Percentiles rank a stretch among this genome's conserved stretches.
These are phyloP conservation scores for Aspergillus fumigatiaffinis DNA, from an alignment of 2,329 filamentous ascomycete genomes.

Conservation along the genomic window DNA sequence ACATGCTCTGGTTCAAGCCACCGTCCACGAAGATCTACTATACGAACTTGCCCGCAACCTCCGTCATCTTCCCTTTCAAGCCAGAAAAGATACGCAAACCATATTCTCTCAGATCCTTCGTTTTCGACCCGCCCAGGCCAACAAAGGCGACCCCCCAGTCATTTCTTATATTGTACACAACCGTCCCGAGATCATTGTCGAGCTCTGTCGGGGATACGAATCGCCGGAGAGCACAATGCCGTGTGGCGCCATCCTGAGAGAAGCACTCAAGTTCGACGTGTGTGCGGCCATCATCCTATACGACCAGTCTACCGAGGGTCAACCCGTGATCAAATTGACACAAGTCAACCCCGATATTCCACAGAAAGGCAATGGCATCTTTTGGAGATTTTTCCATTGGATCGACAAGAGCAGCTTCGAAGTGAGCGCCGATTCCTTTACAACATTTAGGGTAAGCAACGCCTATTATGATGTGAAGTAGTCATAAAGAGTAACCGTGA, in stretches of 20 bases:
- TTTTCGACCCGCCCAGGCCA: constrained; percentile 67
- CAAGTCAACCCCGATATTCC: constrained; percentile 72
- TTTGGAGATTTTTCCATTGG: constrained; percentile 97
- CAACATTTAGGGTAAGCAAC: constrained; percentile 77
- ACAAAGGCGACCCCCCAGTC: constrained; percentile 73
- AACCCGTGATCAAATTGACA: constrained; percentile 69
- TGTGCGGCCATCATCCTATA: constrained; percentile 89
- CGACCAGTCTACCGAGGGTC: constrained; percentile 74
- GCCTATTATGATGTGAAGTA: background rate
- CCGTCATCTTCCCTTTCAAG: constrained; percentile 86
- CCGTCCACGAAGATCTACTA: constrained; percentile 86
- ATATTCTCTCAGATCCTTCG: constrained; percentile 95
- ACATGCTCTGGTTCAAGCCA: constrained; percentile 74
- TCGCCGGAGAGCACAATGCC: constrained; percentile 87
- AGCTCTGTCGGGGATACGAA: constrained; percentile 85
- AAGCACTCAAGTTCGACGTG: constrained; percentile 86
- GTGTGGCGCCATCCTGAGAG: constrained; percentile 82
- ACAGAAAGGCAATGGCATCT: constrained; percentile 77
- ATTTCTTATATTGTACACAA: constrained; percentile 85
- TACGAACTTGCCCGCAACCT: constrained; percentile 78
- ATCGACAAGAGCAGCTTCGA: constrained; percentile 96
- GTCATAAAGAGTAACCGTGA: constrained; percentile 8
- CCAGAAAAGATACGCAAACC: constrained; percentile 89
- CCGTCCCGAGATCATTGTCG: constrained; percentile 79
- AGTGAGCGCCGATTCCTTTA: constrained; percentile 95